These are phyloP conservation scores for Elongisporangium senticosum DNA, from an alignment of 352 stramenopile genomes.

Conservation along the genomic window DNA sequence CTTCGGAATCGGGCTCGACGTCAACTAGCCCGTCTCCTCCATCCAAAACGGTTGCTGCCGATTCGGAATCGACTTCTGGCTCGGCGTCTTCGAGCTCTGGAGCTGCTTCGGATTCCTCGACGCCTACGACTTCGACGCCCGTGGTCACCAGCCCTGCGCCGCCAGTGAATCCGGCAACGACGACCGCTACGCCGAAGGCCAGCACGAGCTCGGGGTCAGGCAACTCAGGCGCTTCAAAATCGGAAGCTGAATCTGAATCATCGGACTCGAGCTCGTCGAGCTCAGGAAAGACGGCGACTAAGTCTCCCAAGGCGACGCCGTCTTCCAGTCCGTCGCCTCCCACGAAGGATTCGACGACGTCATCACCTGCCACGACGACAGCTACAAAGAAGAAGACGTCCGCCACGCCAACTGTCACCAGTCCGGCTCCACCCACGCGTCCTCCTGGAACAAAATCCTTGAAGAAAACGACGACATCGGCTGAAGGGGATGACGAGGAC, in stretches of 20 bases:
- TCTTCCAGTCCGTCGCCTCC: slow-evolving; percentile 4
- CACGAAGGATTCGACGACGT: slow-evolving; percentile 8
- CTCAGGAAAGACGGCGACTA: slow-evolving; percentile 3
- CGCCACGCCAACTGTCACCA: slow-evolving; percentile 6
- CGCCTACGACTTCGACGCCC: background rate
- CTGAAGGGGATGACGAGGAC: slow-evolving; percentile 2
- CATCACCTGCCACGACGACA: slow-evolving; percentile 7
- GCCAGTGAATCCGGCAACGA: slow-evolving; percentile 1
- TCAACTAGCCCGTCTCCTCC: background rate
- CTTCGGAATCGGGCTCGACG: background rate
- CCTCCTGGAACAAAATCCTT: slow-evolving; percentile 5
- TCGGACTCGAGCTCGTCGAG: slow-evolving; percentile 1
- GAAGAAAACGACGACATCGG: slow-evolving; percentile 5
- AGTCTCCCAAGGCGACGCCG: background rate
- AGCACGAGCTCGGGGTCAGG: background rate
- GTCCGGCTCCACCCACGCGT: slow-evolving; percentile 6
- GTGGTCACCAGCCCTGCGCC: background rate
- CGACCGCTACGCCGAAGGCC: slow-evolving; percentile 1
- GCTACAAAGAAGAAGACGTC: slow-evolving; percentile 1
- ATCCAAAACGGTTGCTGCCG: background rate
- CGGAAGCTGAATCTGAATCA: slow-evolving; percentile 2
- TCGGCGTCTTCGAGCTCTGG: background rate
- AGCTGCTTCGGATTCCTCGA: background rate
- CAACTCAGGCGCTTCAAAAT: slow-evolving; percentile 1
- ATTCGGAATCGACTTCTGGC: background rate